Evolutionary conservation across 2,329 filamentous ascomycete genomes (phyloP).

Genomic region (Myriosclerotinia scirpicola): DNA sequence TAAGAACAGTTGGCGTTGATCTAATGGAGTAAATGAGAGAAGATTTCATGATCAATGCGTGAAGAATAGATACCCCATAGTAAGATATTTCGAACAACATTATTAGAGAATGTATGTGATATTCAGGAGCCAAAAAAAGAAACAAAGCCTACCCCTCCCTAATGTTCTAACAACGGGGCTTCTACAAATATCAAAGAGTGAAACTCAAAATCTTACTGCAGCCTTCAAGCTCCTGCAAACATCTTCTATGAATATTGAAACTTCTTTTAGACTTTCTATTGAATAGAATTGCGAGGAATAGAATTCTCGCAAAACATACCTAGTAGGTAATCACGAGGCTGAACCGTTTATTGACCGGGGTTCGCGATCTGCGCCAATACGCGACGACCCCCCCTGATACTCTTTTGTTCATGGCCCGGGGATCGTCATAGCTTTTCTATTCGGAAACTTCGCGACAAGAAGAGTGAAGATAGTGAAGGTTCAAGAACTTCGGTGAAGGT

Average conservation of each 20-base stretch:
- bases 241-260: not conserved
- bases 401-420: not conserved
- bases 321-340: conserved; percentile 4
- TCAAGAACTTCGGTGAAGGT: conserved; percentile 13
- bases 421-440: conserved; percentile 3
- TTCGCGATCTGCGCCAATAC: conserved; percentile 9
- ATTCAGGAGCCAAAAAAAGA: not conserved
- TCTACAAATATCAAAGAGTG: not conserved
- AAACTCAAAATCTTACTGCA: not conserved
- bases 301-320: not conserved
- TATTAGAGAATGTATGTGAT: not conserved
- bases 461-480: conserved; percentile 15
- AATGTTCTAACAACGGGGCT: not conserved
- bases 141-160: conserved; percentile 3
- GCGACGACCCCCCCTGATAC: not conserved
- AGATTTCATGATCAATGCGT: not conserved
- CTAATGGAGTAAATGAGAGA: conserved; percentile 46
- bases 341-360: conserved; percentile 9
- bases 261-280: not conserved
- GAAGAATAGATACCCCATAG: conserved; percentile 20
- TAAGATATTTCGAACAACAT: conserved; percentile 2
- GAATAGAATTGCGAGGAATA: no score
- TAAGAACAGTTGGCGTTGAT: conserved; percentile 79
- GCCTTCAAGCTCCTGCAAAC: not conserved
- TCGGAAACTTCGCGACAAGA: not conserved